Conservation (phyloP, 768 basidiomycete genomes). For the Rhizopogon roseolus region DNA sequence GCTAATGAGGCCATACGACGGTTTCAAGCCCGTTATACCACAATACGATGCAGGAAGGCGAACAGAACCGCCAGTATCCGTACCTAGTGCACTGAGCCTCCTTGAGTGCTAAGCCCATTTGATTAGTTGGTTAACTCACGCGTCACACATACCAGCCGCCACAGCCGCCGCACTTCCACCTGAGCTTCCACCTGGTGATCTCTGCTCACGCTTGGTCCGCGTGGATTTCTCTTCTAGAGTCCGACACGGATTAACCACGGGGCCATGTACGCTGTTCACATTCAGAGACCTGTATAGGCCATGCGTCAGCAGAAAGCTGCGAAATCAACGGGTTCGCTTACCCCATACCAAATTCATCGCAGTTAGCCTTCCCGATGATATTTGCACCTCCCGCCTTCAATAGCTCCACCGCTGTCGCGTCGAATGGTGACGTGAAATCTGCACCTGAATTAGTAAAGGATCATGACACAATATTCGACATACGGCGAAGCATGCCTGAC, state of each 20-base stretch:
- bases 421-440: slow-evolving; percentile 79
- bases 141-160: slow-evolving; percentile 75
- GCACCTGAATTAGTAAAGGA: not conserved
- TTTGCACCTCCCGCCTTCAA: slow-evolving; percentile 58
- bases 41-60: slow-evolving; percentile 93
- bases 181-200: slow-evolving; percentile 89
- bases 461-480: slow-evolving; percentile 6
- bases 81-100: slow-evolving; percentile 73
- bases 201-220: slow-evolving; percentile 29
- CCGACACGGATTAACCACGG: slow-evolving; percentile 73
- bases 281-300: slow-evolving; percentile 62
- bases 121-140: slow-evolving; percentile 46
- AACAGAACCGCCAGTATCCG: slow-evolving; percentile 94
- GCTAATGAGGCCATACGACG: slow-evolving; percentile 89
- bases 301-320: not conserved
- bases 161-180: slow-evolving; percentile 96
- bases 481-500: slow-evolving; percentile 68
- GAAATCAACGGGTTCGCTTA: slow-evolving; percentile 27
- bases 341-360: slow-evolving; percentile 99
- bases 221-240: slow-evolving; percentile 12
- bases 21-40: slow-evolving; percentile 88
- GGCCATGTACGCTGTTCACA: slow-evolving; percentile 65
- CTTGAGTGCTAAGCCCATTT: slow-evolving; percentile 1
- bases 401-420: slow-evolving; percentile 76
- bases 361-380: slow-evolving; percentile 86